Evolutionary conservation across 2,329 filamentous ascomycete species (phyloP).

Genomic region (Beauveria sp.): DNA sequence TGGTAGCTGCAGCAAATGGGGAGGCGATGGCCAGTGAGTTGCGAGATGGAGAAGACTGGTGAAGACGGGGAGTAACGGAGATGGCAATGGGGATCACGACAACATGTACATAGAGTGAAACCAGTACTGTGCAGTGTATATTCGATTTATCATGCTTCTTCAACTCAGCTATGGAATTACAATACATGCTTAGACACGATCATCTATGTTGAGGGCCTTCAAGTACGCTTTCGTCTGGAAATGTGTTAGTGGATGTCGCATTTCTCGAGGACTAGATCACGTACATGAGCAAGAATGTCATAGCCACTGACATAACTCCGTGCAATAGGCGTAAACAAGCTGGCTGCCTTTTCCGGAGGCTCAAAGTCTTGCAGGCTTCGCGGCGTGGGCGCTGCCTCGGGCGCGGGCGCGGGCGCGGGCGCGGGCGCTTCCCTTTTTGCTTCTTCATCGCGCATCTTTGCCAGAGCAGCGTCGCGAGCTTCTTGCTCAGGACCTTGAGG

Average conservation of each 20-base stretch:
- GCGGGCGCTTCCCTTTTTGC: not conserved
- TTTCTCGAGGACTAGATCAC: not conserved
- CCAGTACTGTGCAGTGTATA: not conserved
- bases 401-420: not conserved
- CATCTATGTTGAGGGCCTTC: not conserved
- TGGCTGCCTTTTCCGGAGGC: not conserved
- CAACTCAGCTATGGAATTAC: not conserved
- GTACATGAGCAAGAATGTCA: not conserved
- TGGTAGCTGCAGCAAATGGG: constrained; percentile 6
- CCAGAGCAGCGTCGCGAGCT: not conserved
- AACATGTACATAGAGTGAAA: not conserved
- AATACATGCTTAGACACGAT: too few relatives aligned
- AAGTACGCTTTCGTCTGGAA: not conserved
- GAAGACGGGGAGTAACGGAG: too few relatives aligned
- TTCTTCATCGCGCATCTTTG: not conserved
- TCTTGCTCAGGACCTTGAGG: not conserved
- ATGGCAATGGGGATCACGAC: not conserved
- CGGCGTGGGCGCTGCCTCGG: too few relatives aligned
- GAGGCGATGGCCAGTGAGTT: not conserved
- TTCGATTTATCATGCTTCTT: not conserved
- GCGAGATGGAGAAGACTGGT: too few relatives aligned
- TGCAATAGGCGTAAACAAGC: not conserved
- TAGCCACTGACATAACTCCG: not conserved
- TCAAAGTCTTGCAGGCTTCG: not conserved
- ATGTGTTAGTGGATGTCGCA: not conserved